Evolutionary conservation across 2,329 filamentous ascomycete genomes (phyloP).

Genomic region (Trichophyton simii): DNA sequence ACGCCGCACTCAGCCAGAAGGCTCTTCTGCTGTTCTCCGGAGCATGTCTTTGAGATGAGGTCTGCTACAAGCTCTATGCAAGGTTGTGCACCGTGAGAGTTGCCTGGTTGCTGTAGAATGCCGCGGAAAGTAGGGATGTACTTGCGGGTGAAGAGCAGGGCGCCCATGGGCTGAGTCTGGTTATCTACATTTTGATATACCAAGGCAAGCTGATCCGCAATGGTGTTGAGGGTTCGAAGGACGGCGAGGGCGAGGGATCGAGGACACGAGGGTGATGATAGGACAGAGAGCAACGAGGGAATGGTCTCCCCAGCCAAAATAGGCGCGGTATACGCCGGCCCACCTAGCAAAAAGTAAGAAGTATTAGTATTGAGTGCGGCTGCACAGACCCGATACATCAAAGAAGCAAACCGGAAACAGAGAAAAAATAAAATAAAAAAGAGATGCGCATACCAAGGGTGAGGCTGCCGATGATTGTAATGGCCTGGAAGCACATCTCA

Average conservation of each 20-base stretch:
- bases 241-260: constrained; percentile 58
- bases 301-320: constrained; percentile 56
- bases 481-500: constrained; percentile 59
- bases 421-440: neutral
- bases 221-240: constrained; percentile 59
- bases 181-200: constrained; percentile 36
- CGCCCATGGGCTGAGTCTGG: constrained; percentile 44
- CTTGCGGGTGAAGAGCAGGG: constrained; percentile 50
- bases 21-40: constrained; percentile 56
- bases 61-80: constrained; percentile 30
- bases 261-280: constrained; percentile 54
- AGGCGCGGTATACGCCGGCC: constrained; percentile 63
- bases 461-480: constrained; percentile 73
- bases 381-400: neutral
- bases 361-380: too few relatives aligned
- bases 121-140: constrained; percentile 50
- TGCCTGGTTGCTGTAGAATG: constrained; percentile 51
- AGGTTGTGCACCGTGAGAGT: constrained; percentile 42
- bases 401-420: neutral
- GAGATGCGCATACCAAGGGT: constrained; percentile 56
- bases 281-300: constrained; percentile 55
- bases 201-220: constrained; percentile 53
- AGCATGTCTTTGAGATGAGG: constrained; percentile 52
- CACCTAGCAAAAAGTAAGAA: constrained; percentile 42
- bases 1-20: constrained; percentile 60